These are phyloP conservation scores for Umbilicaria muhlenbergii DNA, from an alignment of 495 filamentous ascomycete genomes.

Conservation along the genomic window DNA sequence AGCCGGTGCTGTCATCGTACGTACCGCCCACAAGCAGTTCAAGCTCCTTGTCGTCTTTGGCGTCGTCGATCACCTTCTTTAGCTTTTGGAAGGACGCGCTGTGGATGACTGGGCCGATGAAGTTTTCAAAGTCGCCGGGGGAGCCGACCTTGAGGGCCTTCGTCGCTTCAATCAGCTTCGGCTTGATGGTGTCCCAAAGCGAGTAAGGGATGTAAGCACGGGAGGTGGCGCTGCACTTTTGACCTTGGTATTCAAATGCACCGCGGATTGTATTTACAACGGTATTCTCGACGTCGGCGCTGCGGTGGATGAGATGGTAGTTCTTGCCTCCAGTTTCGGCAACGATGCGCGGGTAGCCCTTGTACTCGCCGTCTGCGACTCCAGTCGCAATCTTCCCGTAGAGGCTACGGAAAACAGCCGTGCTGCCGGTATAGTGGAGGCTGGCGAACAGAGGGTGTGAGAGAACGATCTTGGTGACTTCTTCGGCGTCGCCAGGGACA, in stretches of 20 bases:
- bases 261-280: slow-evolving; percentile 69
- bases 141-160: slow-evolving; percentile 50
- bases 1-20: slow-evolving; percentile 43
- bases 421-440: slow-evolving; percentile 71
- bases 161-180: slow-evolving; percentile 45
- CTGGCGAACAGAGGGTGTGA: slow-evolving; percentile 56
- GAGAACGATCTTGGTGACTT: slow-evolving; percentile 54
- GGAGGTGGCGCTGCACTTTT: slow-evolving; percentile 78
- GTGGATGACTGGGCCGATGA: slow-evolving; percentile 42
- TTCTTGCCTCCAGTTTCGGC: slow-evolving; percentile 88
- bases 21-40: slow-evolving; percentile 42
- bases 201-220: slow-evolving; percentile 56
- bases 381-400: slow-evolving; percentile 56
- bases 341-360: slow-evolving; percentile 64
- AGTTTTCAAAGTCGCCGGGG: slow-evolving; percentile 50
- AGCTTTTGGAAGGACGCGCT: slow-evolving; percentile 38
- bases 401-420: slow-evolving; percentile 62
- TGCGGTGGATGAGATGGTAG: slow-evolving; percentile 67
- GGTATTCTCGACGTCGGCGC: slow-evolving; percentile 61
- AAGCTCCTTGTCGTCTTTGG: slow-evolving; percentile 45
- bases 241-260: slow-evolving; percentile 80
- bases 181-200: slow-evolving; percentile 42
- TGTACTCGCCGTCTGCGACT: slow-evolving; percentile 50
- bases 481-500: slow-evolving; percentile 59
- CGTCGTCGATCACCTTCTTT: slow-evolving; percentile 39